Conservation (phyloP, 2,329 filamentous ascomycete genomes). For the Cladophialophora yegresii region DNA sequence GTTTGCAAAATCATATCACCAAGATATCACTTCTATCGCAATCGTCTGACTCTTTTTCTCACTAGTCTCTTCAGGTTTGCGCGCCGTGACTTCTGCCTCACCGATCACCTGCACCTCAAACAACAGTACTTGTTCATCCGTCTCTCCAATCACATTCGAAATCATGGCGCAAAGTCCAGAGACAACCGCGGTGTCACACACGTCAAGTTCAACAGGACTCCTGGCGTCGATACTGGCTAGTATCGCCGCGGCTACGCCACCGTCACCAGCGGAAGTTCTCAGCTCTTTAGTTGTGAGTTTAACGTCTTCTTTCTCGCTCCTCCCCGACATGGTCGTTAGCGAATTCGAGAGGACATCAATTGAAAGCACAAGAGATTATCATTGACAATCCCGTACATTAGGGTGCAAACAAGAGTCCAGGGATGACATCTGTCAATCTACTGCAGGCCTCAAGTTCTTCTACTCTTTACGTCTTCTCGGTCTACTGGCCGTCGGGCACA, state of each 20-base stretch:
- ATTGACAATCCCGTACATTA: not conserved
- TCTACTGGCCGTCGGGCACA: not conserved
- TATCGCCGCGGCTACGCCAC: not conserved
- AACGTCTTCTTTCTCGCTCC: not conserved
- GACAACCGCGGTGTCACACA: not conserved
- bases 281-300: not conserved
- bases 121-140: not conserved
- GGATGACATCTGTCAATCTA: not conserved
- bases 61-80: not conserved
- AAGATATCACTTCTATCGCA: not conserved
- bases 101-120: constrained; percentile 1
- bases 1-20: not conserved
- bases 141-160: not conserved
- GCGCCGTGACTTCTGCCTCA: not conserved
- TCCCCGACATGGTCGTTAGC: not conserved
- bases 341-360: not conserved
- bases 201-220: not conserved
- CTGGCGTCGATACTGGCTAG: not conserved
- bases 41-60: not conserved
- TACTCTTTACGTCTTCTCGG: not conserved
- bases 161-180: not conserved
- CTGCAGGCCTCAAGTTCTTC: not conserved
- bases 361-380: not conserved
- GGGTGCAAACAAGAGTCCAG: not conserved
- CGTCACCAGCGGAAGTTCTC: not conserved